Evolutionary conservation across 2,329 filamentous ascomycete species (phyloP).

Genomic region (Bisporella sp.): DNA sequence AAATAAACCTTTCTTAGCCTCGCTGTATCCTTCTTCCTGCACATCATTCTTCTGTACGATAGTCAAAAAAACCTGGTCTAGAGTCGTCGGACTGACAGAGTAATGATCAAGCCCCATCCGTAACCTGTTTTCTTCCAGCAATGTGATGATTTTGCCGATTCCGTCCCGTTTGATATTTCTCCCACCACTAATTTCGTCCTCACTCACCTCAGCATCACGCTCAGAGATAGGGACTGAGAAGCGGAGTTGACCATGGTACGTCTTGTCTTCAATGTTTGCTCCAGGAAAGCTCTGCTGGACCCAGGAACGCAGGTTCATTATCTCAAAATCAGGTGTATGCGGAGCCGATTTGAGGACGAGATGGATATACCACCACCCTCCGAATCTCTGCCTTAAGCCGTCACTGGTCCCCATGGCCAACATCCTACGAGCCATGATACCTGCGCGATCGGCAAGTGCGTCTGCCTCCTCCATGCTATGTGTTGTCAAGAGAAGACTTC

Average conservation of each 20-base stretch:
- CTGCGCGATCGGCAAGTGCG: constrained; percentile 73
- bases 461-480: constrained; percentile 96
- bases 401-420: constrained; percentile 74
- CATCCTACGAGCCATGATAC: constrained; percentile 82
- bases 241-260: constrained; percentile 80
- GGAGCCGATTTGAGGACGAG: constrained; percentile 71
- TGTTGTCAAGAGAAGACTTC: constrained; percentile 83
- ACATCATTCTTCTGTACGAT: constrained; percentile 79
- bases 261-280: constrained; percentile 64
- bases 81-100: constrained; percentile 75
- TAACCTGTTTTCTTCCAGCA: constrained; percentile 65
- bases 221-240: constrained; percentile 62
- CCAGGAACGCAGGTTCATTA: constrained; percentile 60
- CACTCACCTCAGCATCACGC: constrained; percentile 7
- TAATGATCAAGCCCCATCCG: constrained; percentile 74
- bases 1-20: constrained; percentile 7
- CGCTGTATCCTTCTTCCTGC: constrained; percentile 58
- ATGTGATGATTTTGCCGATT: constrained; percentile 62
- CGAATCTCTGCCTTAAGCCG: constrained; percentile 65
- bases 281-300: constrained; percentile 52
- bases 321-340: constrained; percentile 62
- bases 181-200: constrained; percentile 20
- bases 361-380: constrained; percentile 75
- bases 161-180: constrained; percentile 12
- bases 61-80: constrained; percentile 84